Evolutionary conservation across 2,329 filamentous ascomycete genomes (phyloP).

Genomic region (Penicillium sp.): DNA sequence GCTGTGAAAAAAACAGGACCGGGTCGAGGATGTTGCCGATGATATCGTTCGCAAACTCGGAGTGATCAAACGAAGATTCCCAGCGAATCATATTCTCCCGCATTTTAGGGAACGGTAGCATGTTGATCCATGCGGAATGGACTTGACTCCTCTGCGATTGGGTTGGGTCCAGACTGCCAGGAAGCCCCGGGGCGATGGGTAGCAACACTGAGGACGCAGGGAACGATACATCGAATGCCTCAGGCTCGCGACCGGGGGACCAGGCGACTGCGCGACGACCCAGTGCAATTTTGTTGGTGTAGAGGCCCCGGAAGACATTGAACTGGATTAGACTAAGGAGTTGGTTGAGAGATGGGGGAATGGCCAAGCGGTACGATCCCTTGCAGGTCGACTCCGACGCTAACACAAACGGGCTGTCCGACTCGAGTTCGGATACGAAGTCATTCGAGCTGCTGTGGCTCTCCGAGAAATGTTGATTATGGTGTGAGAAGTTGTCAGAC

Average conservation of each 20-base stretch:
- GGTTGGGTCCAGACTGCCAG: constrained; percentile 14
- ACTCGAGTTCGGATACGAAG: background rate
- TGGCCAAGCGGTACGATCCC: background rate
- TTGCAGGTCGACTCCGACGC: background rate
- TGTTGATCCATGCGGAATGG: constrained; percentile 21
- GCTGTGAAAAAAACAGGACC: background rate
- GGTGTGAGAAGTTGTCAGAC: background rate
- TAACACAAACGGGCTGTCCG: background rate
- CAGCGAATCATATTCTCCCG: constrained; percentile 19
- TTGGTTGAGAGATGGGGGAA: constrained; percentile 18
- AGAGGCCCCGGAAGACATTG: constrained; percentile 27
- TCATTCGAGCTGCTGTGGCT: background rate
- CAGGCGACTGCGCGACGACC: constrained; percentile 5
- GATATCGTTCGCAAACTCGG: constrained; percentile 13
- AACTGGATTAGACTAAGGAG: constrained; percentile 27
- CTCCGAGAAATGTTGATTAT: background rate
- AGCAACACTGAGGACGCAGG: constrained; percentile 7
- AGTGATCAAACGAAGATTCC: constrained; percentile 14
- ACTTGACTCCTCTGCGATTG: constrained; percentile 11
- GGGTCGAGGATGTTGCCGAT: constrained; percentile 7
- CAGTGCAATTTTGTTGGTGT: constrained; percentile 22
- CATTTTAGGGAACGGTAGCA: constrained; percentile 18
- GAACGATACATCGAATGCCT: constrained; percentile 2
- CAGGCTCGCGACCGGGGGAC: background rate
- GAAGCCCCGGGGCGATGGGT: constrained; percentile 7